Evolutionary conservation across 164 flowering plant species (phyloP).

Genomic region (Tetracentron sinense): DNA sequence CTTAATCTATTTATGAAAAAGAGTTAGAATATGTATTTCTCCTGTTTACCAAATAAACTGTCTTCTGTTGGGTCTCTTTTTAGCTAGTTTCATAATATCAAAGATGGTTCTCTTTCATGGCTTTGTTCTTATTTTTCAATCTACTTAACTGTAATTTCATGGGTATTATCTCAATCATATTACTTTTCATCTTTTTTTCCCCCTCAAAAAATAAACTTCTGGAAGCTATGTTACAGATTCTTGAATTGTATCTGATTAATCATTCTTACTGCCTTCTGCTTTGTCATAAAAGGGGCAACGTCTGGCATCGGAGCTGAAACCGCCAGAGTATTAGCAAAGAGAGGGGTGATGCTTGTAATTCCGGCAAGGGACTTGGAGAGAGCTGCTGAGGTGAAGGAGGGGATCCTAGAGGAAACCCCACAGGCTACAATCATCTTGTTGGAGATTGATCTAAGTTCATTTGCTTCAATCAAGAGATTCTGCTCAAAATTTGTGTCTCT

Average conservation of each 20-base stretch:
- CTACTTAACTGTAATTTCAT: no score
- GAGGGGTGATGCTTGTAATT: conserved; percentile 76
- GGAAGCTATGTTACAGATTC: no score
- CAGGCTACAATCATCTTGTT: conserved; percentile 59
- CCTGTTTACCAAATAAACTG: background rate
- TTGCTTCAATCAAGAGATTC: conserved; percentile 74
- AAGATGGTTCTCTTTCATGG: no score
- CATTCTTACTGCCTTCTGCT: background rate
- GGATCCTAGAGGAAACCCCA: conserved; percentile 56
- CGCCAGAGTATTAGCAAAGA: conserved; percentile 84
- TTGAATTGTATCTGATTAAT: conserved; percentile 12
- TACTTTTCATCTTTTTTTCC: no score
- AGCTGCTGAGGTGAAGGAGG: conserved; percentile 56
- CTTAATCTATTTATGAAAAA: no score
- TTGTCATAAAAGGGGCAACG: conserved; percentile 57
- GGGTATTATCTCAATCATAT: no score
- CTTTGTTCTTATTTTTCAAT: no score
- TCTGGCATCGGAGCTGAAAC: conserved; percentile 96
- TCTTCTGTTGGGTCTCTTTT: no score
- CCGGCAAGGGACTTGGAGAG: conserved; percentile 76
- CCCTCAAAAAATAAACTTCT: no score
- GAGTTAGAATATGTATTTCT: no score
- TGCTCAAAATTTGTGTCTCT: conserved; percentile 64
- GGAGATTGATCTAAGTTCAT: conserved; percentile 83
- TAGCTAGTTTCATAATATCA: no score